Base-by-base conservation (phyloP, 345 rosid genomes). In the Dipteronia sinensis region DNA sequence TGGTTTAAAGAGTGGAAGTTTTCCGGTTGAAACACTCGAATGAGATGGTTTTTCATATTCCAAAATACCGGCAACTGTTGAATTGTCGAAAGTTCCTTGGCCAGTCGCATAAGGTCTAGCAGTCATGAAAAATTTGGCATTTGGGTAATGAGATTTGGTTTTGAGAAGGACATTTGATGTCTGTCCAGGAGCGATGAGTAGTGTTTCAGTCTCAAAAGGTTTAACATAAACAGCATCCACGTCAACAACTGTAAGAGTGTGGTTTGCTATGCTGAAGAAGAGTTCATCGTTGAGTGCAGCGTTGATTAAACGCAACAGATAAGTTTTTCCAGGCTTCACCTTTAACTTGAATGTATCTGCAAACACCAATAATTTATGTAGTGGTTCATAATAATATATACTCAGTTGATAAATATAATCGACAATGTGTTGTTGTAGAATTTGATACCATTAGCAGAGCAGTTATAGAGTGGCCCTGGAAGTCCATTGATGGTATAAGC, bases 401-500 rank as follows among this genome's bases (percentile, higher is more conserved):
- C 0, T 38, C 42, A 38, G 6, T 38, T 6, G 42, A 38, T 3
- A 38, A 38, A 38, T 1, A 6, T 38, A 1, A 38, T 1, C 31
- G 10, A 16, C 6, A 10, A 7, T 61, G 4, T 8, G 13, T 62
- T 17, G 6, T 16, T 19, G 15, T 53, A 4, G 58, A 53, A 59
- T 15, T 3, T 70, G 19, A 3, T 76, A 91, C 95, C 95, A 76
- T 88, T 89, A 27, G 90, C 82, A 3, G 95, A 94, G 82, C 97
- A 94, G 71, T 92, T 92, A 76, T 94, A 90, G 23, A 92, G 71
- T 1, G 91, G 94, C 65, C 98, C 98, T 55, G 95, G 91, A 70
- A 87, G 87, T 19, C 94, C 93, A 74, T 92, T 90, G 72, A 92
- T 84, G 13, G 97, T 89, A 81, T 86, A 92, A 31, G 94, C 95